Base-by-base conservation (phyloP, 768 basidiomycete genomes). In the Serpula lacrymans region DNA sequence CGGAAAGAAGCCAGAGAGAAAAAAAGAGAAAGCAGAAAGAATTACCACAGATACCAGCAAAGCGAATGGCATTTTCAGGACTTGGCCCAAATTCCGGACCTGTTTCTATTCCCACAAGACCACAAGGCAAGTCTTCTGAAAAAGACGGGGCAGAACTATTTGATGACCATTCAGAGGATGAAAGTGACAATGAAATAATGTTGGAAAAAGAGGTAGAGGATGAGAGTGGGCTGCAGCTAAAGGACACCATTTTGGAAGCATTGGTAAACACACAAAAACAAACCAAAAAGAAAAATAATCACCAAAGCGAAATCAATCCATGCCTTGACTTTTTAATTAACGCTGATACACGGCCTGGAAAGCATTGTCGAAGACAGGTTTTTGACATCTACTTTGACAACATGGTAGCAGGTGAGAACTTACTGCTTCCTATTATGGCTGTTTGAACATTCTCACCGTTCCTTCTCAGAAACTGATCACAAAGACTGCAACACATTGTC, bases 271-370 rank as follows among this genome's bases (percentile, higher is more conserved):
- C n/a, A n/a, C n/a, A n/a, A n/a, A n/a, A n/a, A n/a, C n/a, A n/a
- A n/a, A n/a, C n/a, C n/a, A n/a, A n/a, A n/a, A n/a, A n/a, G n/a
- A n/a, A n/a, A n/a, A n/a, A n/a, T 22, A 25, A 32, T 26, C 16
- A 20, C 25, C 46, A 38, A 13, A 2, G 18, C 23, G 46, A 44
- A 16, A 20, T 55, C 6, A 42, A 53, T 7, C 50, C 44, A 7
- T 55, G 41, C 1, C 21, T 64, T 26, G 53, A 59, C 33, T 49
- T 54, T 40, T 40, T 63, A 12, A 48, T 63, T n/a, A 64, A 64
- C 40, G 54, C 62, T 0, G 33, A 41, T 2, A 36, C 34, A 12
- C 34, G 46, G 5, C 12, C 12, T 11, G 40, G 33, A 7, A 32
- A 49, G n/a, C 20, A 20, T 17, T 62, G 36, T 35, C 13, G 52